Percentiles rank a stretch among this genome's conserved stretches.
These are phyloP conservation scores for Mycena crocata DNA, from an alignment of 768 basidiomycete genomes.

Conservation along the genomic window DNA sequence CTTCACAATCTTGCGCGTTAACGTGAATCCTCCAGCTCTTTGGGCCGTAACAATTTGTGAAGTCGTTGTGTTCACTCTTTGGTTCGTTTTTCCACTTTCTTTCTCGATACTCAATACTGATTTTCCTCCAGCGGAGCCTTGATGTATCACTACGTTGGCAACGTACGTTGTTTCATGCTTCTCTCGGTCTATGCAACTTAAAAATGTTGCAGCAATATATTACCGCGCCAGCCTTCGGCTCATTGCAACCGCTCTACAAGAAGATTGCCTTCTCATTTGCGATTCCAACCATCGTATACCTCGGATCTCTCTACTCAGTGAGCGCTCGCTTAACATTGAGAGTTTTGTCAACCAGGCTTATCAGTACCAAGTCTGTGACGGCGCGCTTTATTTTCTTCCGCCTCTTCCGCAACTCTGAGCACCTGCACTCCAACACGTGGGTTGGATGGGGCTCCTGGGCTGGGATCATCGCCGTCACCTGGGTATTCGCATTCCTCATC, in stretches of 20 bases:
- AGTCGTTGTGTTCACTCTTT: slow-evolving; percentile 54
- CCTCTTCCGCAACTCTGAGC: slow-evolving; percentile 51
- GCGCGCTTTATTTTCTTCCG: slow-evolving; percentile 61
- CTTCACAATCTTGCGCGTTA: no score
- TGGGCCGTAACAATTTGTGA: slow-evolving; percentile 58
- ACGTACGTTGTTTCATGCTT: not conserved
- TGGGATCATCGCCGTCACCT: slow-evolving; percentile 38
- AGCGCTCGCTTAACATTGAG: slow-evolving; percentile 7
- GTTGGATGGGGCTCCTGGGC: slow-evolving; percentile 36
- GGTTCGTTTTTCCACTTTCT: not conserved
- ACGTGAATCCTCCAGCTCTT: slow-evolving; percentile 40
- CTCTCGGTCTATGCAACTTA: no score
- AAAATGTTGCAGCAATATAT: slow-evolving; percentile 62
- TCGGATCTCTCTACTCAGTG: slow-evolving; percentile 57
- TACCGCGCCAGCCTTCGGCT: slow-evolving; percentile 57
- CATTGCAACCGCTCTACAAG: slow-evolving; percentile 49
- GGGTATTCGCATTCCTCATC: slow-evolving; percentile 41
- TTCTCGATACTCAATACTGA: not conserved
- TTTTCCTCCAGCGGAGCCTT: slow-evolving; percentile 44
- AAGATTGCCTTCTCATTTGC: slow-evolving; percentile 60
- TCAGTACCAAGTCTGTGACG: slow-evolving; percentile 52
- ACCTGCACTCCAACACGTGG: slow-evolving; percentile 43
- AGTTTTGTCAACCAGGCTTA: not conserved
- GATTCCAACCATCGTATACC: slow-evolving; percentile 58
- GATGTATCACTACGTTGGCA: slow-evolving; percentile 50